Evolutionary conservation across 1,284 basidiomycete species (phyloP), one percentile per base, ranked within the genome.

Genomic region (Moesziomyces sp.): DNA sequence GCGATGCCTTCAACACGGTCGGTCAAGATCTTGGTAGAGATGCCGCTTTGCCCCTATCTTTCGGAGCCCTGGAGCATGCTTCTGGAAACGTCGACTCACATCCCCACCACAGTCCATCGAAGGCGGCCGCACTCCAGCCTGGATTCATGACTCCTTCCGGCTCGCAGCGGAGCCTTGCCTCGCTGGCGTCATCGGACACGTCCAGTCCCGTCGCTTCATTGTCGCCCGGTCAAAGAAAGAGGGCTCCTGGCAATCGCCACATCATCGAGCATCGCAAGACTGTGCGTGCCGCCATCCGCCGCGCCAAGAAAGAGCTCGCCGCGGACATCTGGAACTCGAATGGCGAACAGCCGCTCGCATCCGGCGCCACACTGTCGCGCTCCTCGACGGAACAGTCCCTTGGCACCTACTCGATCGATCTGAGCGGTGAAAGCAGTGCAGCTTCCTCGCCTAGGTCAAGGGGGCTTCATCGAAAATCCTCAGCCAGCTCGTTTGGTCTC

Each of bases 241-340:
- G 76, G 21, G 78, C 78, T 13, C 78, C 78, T 1, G 78, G 78
- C 24, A 80, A 80, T 46, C 63, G 78, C 4, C 69, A 80, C 42
- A 55, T 66, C 48, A 80, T 80, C 33, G 78, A 78, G 48, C 61
- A 66, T 35, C 67, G 72, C 47, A 74, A 69, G 48, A 77, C 77
- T 4, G 59, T 80, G 28, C 68, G 70, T 3, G 64, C 51, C 13
- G 78, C 78, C 16, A 50, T 80, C 10, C 64, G 61, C 28, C 52
- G 64, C 30, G 64, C 64, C 10, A 67, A 68, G 46, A 66, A 40
- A 40, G 58, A 66, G 59, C 62, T 70, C 26, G 58, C 55, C 14
- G 47, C 59, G 18, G 54, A 61, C 5, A 43, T 53, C n/a, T 59
- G 60, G 67, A 53, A 46, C 35, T 14, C 58, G 40, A 30, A 60